Conservation (phyloP, 257 asterid species). For the Petunia axillaris region DNA sequence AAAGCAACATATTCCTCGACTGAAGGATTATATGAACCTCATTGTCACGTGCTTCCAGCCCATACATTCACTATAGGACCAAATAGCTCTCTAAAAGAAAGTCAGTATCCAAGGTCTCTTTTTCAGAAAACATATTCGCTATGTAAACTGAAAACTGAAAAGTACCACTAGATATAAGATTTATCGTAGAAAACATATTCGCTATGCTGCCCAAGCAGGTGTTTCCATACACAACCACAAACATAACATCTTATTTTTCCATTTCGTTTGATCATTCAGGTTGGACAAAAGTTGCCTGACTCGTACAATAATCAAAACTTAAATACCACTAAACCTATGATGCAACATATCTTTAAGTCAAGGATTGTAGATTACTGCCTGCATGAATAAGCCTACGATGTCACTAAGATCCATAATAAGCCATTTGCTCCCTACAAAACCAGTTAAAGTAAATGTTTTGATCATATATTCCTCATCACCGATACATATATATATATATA, state of each 20-base stretch:
- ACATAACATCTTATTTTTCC: neutral
- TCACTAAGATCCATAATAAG: slow-evolving; percentile 5
- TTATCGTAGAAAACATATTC: neutral
- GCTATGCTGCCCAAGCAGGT: neutral
- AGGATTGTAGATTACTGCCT: neutral
- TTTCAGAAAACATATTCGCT: neutral
- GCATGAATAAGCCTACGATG: neutral
- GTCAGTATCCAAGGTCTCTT: too few species aligned
- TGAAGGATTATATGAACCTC: too few species aligned
- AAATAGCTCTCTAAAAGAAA: too few species aligned
- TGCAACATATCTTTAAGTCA: neutral
- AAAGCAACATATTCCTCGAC: too few species aligned
- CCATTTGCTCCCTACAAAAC: slow-evolving; percentile 15
- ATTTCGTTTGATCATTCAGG: slow-evolving; percentile 1
- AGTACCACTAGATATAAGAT: neutral
- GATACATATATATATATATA: too few species aligned
- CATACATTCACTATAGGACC: too few species aligned
- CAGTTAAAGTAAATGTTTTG: neutral
- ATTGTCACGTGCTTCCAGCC: too few species aligned
- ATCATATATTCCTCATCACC: neutral
- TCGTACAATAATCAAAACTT: slow-evolving; percentile 3
- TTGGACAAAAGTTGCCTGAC: neutral
- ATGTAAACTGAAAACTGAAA: neutral
- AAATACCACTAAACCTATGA: slow-evolving; percentile 6
- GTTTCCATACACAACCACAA: slow-evolving; percentile 12